These are phyloP conservation scores for Artomyces pyxidatus DNA, from an alignment of 768 basidiomycete genomes.

Conservation along the genomic window DNA sequence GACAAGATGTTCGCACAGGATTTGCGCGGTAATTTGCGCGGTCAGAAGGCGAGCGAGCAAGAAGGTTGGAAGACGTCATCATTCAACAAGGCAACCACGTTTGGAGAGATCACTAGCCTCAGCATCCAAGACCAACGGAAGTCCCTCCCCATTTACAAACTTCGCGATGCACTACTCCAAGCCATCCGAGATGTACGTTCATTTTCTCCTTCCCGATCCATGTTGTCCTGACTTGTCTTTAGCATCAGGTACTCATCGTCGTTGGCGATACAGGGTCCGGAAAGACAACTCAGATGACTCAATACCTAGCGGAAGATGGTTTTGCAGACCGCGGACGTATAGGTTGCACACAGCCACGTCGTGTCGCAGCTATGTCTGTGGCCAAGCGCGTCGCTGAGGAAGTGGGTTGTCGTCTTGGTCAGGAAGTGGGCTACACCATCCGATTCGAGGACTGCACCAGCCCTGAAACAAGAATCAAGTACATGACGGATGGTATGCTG, in stretches of 20 bases:
- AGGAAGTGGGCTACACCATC: conserved; percentile 97
- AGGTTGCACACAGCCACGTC: conserved; percentile 97
- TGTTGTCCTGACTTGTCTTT: conserved; percentile 17
- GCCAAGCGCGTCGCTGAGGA: conserved; percentile 98
- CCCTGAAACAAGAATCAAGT: conserved; percentile 98
- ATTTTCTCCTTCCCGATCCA: background rate
- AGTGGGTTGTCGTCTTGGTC: conserved; percentile 93
- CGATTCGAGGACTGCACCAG: conserved; percentile 99
- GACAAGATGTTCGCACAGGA: conserved; percentile 94
- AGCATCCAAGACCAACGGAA: conserved; percentile 93
- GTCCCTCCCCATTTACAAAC: conserved; percentile 90
- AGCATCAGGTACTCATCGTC: conserved; percentile 97
- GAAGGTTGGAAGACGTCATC: conserved; percentile 89
- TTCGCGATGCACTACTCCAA: conserved; percentile 81
- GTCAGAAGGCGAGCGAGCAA: conserved; percentile 74
- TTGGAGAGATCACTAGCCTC: conserved; percentile 83
- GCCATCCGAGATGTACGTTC: conserved; percentile 84
- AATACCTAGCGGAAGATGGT: conserved; percentile 93
- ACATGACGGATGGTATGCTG: conserved; percentile 99
- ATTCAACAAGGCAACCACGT: conserved; percentile 94
- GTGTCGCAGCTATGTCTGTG: conserved; percentile 98
- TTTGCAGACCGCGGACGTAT: conserved; percentile 86
- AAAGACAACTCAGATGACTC: conserved; percentile 99
- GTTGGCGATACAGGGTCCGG: conserved; percentile 98
- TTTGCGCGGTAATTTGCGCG: conserved; percentile 69